Percentiles rank a stretch among this genome's conserved stretches.
These are phyloP conservation scores for Drosera capensis DNA, from an alignment of 148 eudicot species.

Conservation along the genomic window DNA sequence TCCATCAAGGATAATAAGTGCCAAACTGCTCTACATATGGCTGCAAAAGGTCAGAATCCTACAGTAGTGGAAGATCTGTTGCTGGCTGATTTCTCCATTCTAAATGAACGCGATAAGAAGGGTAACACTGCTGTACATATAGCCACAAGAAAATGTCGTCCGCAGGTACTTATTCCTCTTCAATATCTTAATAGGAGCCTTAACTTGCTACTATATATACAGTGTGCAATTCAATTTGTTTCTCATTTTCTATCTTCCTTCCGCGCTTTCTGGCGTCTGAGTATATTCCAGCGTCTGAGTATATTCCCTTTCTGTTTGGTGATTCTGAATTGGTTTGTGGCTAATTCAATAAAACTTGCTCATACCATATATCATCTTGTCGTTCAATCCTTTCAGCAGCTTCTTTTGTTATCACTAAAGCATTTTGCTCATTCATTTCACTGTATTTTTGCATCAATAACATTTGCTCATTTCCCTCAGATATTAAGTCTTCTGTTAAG, in stretches of 20 bases:
- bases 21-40: slow-evolving; percentile 94
- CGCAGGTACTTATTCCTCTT: slow-evolving; percentile 37
- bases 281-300: no score
- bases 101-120: slow-evolving; percentile 85
- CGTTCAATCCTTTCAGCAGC: no score
- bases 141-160: slow-evolving; percentile 69
- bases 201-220: background rate
- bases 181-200: background rate
- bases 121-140: slow-evolving; percentile 80
- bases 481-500: slow-evolving; percentile 42
- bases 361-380: no score
- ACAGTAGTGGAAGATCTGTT: slow-evolving; percentile 52
- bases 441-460: background rate
- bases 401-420: background rate
- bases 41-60: slow-evolving; percentile 80
- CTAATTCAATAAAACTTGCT: no score
- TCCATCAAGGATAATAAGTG: slow-evolving; percentile 78
- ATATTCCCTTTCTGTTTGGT: no score
- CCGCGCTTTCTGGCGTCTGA: no score
- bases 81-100: slow-evolving; percentile 54
- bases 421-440: background rate
- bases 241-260: background rate
- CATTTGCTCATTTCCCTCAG: slow-evolving; percentile 16
- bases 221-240: background rate
- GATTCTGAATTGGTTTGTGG: no score